These are phyloP conservation scores for Cercospora zeina DNA, from an alignment of 2,329 filamentous ascomycete species.

Conservation along the genomic window DNA sequence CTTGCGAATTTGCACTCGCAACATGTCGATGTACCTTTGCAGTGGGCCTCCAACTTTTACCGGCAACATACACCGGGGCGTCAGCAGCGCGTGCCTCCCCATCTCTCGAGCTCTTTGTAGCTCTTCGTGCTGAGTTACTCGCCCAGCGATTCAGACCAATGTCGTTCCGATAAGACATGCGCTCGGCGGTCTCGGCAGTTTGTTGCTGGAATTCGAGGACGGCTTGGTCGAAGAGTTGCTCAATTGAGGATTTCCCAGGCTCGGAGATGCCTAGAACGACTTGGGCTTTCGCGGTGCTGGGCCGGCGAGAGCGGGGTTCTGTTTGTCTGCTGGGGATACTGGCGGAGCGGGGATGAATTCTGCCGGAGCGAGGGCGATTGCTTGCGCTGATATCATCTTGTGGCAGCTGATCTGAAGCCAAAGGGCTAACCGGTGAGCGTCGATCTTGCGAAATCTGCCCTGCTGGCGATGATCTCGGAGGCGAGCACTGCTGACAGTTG, in stretches of 20 bases:
- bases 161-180: constrained; percentile 9
- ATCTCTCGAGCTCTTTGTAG: neutral
- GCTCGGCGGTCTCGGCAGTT: constrained; percentile 5
- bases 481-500: neutral
- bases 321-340: constrained; percentile 1
- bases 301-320: neutral
- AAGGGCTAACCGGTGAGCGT: neutral
- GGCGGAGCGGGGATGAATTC: constrained; percentile 6
- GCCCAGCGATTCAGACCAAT: constrained; percentile 2
- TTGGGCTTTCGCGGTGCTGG: constrained; percentile 14
- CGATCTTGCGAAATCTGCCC: neutral
- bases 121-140: neutral
- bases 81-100: neutral
- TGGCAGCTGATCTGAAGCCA: neutral
- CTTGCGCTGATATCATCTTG: neutral
- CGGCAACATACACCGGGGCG: neutral
- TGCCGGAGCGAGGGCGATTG: neutral
- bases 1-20: neutral
- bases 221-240: constrained; percentile 17
- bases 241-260: constrained; percentile 15
- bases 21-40: constrained; percentile 13
- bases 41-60: constrained; percentile 11
- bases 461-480: neutral
- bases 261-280: neutral
- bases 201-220: constrained; percentile 9